phyloP scores from a whole-genome alignment of 1,284 basidiomycete species.

The Cryptococcus jaspeensis region DNA sequence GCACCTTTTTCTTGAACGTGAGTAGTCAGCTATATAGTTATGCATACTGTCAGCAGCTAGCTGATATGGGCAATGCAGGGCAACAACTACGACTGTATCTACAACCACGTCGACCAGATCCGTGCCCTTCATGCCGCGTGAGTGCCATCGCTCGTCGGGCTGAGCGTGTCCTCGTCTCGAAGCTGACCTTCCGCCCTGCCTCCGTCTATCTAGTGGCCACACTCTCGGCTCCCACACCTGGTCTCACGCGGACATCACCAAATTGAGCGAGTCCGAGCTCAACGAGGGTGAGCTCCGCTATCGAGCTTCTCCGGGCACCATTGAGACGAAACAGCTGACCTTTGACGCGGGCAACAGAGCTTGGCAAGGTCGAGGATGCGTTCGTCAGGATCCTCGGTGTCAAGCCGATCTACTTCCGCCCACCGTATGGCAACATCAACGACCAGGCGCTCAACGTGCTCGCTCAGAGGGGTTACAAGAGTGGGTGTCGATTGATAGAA shows the following conservation, averaged over 20 bases:
- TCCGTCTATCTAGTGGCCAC: too few species aligned
- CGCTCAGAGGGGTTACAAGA: constrained; percentile 51
- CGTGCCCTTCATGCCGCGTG: constrained; percentile 29
- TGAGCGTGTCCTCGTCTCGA: background rate
- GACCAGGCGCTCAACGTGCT: constrained; percentile 56
- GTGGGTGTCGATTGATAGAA: constrained; percentile 18
- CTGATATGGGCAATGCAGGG: constrained; percentile 8
- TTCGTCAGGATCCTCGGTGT: constrained; percentile 57
- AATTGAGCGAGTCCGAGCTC: constrained; percentile 48
- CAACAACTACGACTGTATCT: constrained; percentile 57
- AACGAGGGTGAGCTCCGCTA: constrained; percentile 47
- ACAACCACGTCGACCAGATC: constrained; percentile 48
- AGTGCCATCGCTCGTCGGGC: constrained; percentile 29
- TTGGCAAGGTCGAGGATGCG: constrained; percentile 57
- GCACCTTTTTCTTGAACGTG: constrained; percentile 61
- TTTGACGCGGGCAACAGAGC: too few species aligned
- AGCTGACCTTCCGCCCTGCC: constrained; percentile 32
- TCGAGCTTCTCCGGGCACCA: too few species aligned
- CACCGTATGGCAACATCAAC: constrained; percentile 58
- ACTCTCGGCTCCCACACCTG: constrained; percentile 61
- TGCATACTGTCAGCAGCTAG: background rate
- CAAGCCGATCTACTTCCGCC: constrained; percentile 54
- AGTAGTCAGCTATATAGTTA: constrained; percentile 3
- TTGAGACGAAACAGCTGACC: too few species aligned
- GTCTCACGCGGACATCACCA: constrained; percentile 57